Percentiles rank a stretch among this genome's conserved stretches.
Conservation (phyloP, 2,329 filamentous ascomycete genomes). For the Penicillium sp. region DNA sequence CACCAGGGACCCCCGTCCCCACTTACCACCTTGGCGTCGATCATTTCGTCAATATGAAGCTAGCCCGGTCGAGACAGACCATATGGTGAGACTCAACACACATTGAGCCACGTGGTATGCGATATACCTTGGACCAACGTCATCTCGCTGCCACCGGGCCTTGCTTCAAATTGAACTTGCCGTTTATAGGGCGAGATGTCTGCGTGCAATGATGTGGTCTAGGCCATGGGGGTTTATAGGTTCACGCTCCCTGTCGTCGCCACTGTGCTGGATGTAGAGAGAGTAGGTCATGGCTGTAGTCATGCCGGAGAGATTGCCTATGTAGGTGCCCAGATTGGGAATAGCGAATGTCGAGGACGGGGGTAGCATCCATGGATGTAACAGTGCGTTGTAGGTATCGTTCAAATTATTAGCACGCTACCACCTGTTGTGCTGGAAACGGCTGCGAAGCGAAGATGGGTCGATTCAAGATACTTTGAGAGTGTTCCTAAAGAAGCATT, state of each 20-base stretch:
- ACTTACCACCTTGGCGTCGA: conserved; percentile 55
- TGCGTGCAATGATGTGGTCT: conserved; percentile 48
- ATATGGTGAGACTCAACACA: conserved; percentile 49
- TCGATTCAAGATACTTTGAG: not conserved
- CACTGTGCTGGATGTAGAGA: conserved; percentile 27
- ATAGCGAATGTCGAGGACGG: not conserved
- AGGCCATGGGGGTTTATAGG: conserved; percentile 39
- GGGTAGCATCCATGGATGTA: not conserved
- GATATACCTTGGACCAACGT: conserved; percentile 50
- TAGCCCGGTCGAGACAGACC: conserved; percentile 50
- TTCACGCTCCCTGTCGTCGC: not conserved
- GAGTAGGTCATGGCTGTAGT: conserved; percentile 17
- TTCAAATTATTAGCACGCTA: not conserved
- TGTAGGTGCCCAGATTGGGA: not conserved
- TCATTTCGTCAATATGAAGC: conserved; percentile 56
- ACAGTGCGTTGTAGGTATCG: not conserved
- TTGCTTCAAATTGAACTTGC: conserved; percentile 40
- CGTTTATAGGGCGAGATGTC: conserved; percentile 46
- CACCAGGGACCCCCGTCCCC: conserved; percentile 49
- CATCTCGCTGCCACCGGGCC: conserved; percentile 47
- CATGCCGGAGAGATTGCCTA: conserved; percentile 4
- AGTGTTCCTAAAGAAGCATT: too few species aligned
- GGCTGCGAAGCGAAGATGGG: not conserved
- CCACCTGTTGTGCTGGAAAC: not conserved
- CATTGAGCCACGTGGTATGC: conserved; percentile 45